A percentile compares a stretch with the other conserved stretches of the same genome.
phyloP scores from a whole-genome alignment of 148 eudicot genomes.

The Mesembryanthemum crystallinum region DNA sequence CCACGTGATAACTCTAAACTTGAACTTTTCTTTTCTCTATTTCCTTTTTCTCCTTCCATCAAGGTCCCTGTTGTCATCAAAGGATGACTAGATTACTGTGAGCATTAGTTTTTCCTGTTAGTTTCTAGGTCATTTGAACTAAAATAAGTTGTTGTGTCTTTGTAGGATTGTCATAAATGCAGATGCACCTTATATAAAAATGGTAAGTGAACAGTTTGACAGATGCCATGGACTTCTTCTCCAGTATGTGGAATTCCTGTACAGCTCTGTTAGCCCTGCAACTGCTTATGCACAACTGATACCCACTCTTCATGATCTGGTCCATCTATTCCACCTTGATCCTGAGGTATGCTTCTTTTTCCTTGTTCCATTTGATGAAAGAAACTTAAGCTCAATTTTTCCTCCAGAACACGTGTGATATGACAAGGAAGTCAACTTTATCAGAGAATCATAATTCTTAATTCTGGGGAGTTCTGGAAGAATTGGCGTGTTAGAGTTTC shows the following conservation, averaged over 20 bases:
- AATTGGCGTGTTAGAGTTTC: neutral
- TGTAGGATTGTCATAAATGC: slow-evolving; percentile 85
- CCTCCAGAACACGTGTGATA: neutral
- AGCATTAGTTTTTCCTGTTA: neutral
- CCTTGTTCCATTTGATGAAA: neutral
- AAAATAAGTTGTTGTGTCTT: neutral
- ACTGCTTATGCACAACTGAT: slow-evolving; percentile 72
- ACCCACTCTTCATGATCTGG: slow-evolving; percentile 81
- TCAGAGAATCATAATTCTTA: neutral
- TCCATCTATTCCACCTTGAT: slow-evolving; percentile 82
- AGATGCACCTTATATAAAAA: slow-evolving; percentile 80
- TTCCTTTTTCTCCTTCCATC: neutral
- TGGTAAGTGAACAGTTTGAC: slow-evolving; percentile 96
- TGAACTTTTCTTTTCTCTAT: neutral
- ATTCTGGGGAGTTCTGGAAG: neutral
- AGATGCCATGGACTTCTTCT: slow-evolving; percentile 98
- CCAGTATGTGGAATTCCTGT: slow-evolving; percentile 91
- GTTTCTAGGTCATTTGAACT: neutral
- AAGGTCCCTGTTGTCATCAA: neutral
- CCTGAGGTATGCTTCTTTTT: slow-evolving; percentile 62
- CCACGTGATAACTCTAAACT: too few species aligned
- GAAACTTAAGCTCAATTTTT: neutral
- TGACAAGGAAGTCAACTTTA: neutral
- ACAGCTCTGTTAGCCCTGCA: slow-evolving; percentile 67
- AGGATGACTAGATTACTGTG: neutral